Evolutionary conservation across 768 basidiomycete species (phyloP).

Genomic region (Pleurotus platypus): DNA sequence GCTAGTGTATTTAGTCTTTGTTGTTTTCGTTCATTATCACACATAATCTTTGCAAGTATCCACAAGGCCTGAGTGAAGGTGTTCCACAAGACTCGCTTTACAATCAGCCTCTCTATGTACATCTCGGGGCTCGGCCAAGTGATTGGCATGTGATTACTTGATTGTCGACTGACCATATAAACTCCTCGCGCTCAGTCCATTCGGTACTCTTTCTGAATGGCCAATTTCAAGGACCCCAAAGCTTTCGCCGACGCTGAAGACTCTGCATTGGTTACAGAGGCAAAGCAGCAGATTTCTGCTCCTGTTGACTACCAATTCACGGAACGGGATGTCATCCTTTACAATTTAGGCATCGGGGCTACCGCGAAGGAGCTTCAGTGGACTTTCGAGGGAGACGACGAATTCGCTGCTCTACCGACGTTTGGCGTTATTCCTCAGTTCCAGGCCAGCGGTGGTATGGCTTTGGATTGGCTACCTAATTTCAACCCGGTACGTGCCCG

Average conservation of each 20-base stretch:
- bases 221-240: conserved; percentile 37
- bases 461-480: conserved; percentile 89
- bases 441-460: conserved; percentile 56
- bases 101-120: too few species aligned
- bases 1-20: neutral
- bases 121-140: too few species aligned
- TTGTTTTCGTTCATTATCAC: neutral
- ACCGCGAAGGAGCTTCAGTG: conserved; percentile 90
- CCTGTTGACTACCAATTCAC: conserved; percentile 69
- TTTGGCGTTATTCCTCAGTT: conserved; percentile 97
- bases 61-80: neutral
- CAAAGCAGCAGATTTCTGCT: conserved; percentile 60
- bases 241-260: conserved; percentile 78
- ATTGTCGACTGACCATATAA: neutral
- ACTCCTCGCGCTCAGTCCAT: too few species aligned
- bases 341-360: conserved; percentile 94
- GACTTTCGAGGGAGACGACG: conserved; percentile 86
- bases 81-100: too few species aligned
- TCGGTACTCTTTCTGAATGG: neutral
- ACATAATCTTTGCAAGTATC: neutral
- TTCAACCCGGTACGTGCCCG: conserved; percentile 77
- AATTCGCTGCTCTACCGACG: conserved; percentile 84
- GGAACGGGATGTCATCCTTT: conserved; percentile 89
- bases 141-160: conserved; percentile 1
- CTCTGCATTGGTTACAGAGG: conserved; percentile 74